phyloP scores from a whole-genome alignment of 129 eudicot species.

The Centella asiatica region DNA sequence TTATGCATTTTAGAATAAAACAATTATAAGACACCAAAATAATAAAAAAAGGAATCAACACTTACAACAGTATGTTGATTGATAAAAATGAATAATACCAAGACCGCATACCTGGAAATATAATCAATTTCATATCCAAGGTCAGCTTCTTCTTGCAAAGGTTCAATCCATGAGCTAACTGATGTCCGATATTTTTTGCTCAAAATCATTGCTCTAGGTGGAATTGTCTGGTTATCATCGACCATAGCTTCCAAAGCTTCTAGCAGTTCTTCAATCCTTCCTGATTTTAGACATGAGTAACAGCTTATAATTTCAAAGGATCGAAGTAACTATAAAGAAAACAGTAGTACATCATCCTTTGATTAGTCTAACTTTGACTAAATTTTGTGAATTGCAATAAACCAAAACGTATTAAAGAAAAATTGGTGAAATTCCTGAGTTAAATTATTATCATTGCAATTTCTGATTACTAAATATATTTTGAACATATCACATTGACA shows the following conservation, averaged over 20 bases:
- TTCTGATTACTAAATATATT: no score
- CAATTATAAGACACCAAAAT: neutral
- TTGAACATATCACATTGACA: no score
- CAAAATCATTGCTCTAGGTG: slow-evolving; percentile 96
- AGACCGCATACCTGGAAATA: slow-evolving; percentile 56
- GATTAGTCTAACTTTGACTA: no score
- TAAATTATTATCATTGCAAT: no score
- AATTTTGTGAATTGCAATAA: no score
- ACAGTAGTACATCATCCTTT: no score
- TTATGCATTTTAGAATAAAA: no score
- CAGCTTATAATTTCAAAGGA: no score
- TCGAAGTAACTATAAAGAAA: no score
- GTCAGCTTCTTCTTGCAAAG: slow-evolving; percentile 91
- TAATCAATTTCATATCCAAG: slow-evolving; percentile 93
- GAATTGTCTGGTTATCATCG: slow-evolving; percentile 64
- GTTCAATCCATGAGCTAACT: slow-evolving; percentile 99
- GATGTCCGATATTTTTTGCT: slow-evolving; percentile 81
- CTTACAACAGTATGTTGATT: neutral
- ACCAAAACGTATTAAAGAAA: no score
- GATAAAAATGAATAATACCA: neutral
- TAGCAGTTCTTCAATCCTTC: slow-evolving; percentile 73
- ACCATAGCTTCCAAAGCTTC: slow-evolving; percentile 94
- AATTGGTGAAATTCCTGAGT: no score
- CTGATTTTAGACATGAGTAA: slow-evolving; percentile 26
- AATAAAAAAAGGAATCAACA: neutral